phyloP scores from a whole-genome alignment of 1,284 basidiomycete species.

The Phlebopus sp. region DNA sequence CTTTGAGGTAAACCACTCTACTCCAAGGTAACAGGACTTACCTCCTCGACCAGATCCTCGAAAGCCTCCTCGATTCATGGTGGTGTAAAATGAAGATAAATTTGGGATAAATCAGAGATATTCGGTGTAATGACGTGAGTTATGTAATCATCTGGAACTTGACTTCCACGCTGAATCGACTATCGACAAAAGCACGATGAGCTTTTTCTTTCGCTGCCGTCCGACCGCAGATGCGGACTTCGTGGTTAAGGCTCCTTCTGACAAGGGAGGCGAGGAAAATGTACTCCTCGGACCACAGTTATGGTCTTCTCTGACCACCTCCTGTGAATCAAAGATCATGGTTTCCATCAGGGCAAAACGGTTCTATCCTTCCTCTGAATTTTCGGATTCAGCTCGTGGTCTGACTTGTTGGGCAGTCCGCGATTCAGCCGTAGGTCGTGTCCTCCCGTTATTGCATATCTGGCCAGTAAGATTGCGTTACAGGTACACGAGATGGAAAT shows the following conservation, averaged over 20 bases:
- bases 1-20: conserved; percentile 5
- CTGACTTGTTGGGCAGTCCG: conserved; percentile 29
- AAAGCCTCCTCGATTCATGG: conserved; percentile 49
- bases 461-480: conserved; percentile 10
- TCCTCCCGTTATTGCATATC: neutral
- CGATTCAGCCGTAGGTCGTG: conserved; percentile 26
- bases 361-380: conserved; percentile 10
- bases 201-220: conserved; percentile 30
- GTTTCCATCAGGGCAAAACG: conserved; percentile 26
- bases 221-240: conserved; percentile 25
- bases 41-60: conserved; percentile 47
- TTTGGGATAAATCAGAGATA: no score
- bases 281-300: conserved; percentile 31
- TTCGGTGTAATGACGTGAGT: neutral
- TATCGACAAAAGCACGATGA: conserved; percentile 19
- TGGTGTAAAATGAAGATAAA: conserved; percentile 4
- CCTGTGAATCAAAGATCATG: conserved; percentile 11
- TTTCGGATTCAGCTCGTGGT: conserved; percentile 3
- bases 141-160: conserved; percentile 19
- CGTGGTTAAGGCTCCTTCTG: conserved; percentile 9
- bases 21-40: conserved; percentile 12
- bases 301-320: conserved; percentile 32
- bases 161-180: no score
- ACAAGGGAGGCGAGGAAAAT: conserved; percentile 12
- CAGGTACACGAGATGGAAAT: conserved; percentile 28